Evolutionary conservation across 2,329 filamentous ascomycete genomes (phyloP).

Genomic region (Chalaropsis thielavioides): DNA sequence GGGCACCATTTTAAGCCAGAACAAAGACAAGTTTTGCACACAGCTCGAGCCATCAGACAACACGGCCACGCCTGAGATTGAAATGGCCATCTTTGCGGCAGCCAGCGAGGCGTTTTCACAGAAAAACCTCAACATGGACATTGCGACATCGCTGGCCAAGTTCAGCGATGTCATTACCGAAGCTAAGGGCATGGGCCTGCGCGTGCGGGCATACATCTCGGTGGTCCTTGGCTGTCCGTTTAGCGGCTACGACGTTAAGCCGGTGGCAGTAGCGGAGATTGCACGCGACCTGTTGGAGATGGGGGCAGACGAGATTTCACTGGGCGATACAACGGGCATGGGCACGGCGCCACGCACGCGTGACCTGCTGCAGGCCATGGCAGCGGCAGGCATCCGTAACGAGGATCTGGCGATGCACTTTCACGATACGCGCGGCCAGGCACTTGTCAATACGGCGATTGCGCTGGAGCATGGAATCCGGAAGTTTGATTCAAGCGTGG

Average conservation of each 20-base stretch:
- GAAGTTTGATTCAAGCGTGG: conserved; percentile 67
- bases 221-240: conserved; percentile 72
- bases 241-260: conserved; percentile 49
- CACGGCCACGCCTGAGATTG: conserved; percentile 37
- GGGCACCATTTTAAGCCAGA: conserved; percentile 34
- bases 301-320: conserved; percentile 79
- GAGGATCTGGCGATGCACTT: conserved; percentile 71
- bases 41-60: conserved; percentile 33
- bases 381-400: conserved; percentile 50
- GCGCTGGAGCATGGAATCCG: conserved; percentile 63
- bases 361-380: conserved; percentile 49
- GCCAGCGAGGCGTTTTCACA: conserved; percentile 69
- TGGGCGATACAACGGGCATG: conserved; percentile 85
- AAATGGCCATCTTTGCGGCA: conserved; percentile 68
- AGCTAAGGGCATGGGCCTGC: conserved; percentile 49
- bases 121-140: conserved; percentile 69
- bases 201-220: conserved; percentile 66
- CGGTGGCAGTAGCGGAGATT: conserved; percentile 49
- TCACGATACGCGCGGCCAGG: conserved; percentile 78
- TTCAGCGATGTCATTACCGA: conserved; percentile 57
- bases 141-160: conserved; percentile 54
- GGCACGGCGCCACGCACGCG: conserved; percentile 61
- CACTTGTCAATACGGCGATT: conserved; percentile 66
- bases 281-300: conserved; percentile 61
- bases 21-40: conserved; percentile 37